phyloP scores from a whole-genome alignment of 345 rosid species.

The Euphorbia tirucalli region DNA sequence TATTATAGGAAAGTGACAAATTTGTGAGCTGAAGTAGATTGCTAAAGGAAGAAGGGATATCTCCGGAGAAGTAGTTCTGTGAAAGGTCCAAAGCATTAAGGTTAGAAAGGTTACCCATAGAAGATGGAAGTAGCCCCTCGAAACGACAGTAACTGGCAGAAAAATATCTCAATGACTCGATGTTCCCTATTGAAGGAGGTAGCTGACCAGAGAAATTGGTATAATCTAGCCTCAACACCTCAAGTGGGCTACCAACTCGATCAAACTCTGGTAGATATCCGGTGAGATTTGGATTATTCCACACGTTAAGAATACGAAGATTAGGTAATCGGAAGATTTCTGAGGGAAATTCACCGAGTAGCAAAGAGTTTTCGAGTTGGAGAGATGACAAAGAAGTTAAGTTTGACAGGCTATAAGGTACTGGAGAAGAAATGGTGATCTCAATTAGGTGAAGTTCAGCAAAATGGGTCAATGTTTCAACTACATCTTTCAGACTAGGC shows the following conservation, averaged over 20 bases:
- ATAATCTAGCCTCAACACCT: neutral
- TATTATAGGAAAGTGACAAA: neutral
- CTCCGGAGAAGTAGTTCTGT: neutral
- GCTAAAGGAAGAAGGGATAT: neutral
- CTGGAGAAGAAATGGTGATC: neutral
- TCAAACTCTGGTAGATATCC: constrained; percentile 19
- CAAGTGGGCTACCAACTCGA: neutral
- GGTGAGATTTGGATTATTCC: neutral
- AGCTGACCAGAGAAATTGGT: neutral
- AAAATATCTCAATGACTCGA: neutral
- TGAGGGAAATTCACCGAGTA: neutral
- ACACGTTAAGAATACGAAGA: neutral
- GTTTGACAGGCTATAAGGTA: neutral
- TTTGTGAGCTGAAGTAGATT: neutral
- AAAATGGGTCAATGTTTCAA: neutral
- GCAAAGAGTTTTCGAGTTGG: neutral
- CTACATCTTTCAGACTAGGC: neutral
- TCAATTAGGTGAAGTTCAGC: neutral
- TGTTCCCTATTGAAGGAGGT: neutral
- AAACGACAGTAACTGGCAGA: neutral
- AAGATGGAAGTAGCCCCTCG: constrained; percentile 9
- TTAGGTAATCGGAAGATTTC: neutral
- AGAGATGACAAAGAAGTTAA: neutral
- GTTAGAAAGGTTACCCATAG: constrained; percentile 13
- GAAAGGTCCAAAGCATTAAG: neutral